Percentiles rank a stretch among this genome's conserved stretches.
Conservation (phyloP, 768 basidiomycete genomes). For the Termitomyces sp. region DNA sequence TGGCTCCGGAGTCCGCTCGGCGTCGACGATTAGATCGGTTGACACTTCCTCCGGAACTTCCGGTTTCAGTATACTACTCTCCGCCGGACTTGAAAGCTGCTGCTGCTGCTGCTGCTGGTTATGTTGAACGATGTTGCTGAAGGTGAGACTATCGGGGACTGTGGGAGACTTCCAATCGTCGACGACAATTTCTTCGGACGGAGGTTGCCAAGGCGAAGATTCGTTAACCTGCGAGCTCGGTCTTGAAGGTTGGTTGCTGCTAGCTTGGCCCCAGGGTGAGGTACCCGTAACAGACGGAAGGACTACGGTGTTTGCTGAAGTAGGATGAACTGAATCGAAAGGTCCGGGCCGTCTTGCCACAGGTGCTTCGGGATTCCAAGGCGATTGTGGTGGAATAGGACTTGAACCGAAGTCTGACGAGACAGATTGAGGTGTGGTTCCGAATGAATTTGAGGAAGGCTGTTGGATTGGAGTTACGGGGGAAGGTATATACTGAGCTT, state of each 20-base stretch:
- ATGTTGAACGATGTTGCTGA: slow-evolving; percentile 54
- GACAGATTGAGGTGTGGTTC: slow-evolving; percentile 11
- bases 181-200: slow-evolving; percentile 37
- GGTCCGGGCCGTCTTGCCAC: slow-evolving; percentile 29
- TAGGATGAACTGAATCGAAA: slow-evolving; percentile 39
- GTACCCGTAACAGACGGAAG: slow-evolving; percentile 19
- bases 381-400: slow-evolving; percentile 22
- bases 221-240: slow-evolving; percentile 27
- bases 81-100: slow-evolving; percentile 21
- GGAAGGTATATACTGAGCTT: slow-evolving; percentile 12
- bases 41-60: slow-evolving; percentile 10
- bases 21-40: slow-evolving; percentile 1
- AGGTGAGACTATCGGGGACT: slow-evolving; percentile 46
- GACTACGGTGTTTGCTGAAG: slow-evolving; percentile 28
- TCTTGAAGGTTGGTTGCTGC: slow-evolving; percentile 15
- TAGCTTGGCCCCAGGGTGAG: slow-evolving; percentile 32
- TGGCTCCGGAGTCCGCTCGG: slow-evolving; percentile 13
- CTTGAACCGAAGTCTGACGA: slow-evolving; percentile 12
- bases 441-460: slow-evolving; percentile 8
- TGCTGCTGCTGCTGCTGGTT: slow-evolving; percentile 43
- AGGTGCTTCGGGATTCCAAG: slow-evolving; percentile 29
- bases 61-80: slow-evolving; percentile 1
- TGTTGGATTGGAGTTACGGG: slow-evolving; percentile 9
- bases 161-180: slow-evolving; percentile 43
- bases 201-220: slow-evolving; percentile 50